These are phyloP conservation scores for Blastocladiella emersonii DNA, from an alignment of 371 early-diverging fungal genomes.

Conservation along the genomic window DNA sequence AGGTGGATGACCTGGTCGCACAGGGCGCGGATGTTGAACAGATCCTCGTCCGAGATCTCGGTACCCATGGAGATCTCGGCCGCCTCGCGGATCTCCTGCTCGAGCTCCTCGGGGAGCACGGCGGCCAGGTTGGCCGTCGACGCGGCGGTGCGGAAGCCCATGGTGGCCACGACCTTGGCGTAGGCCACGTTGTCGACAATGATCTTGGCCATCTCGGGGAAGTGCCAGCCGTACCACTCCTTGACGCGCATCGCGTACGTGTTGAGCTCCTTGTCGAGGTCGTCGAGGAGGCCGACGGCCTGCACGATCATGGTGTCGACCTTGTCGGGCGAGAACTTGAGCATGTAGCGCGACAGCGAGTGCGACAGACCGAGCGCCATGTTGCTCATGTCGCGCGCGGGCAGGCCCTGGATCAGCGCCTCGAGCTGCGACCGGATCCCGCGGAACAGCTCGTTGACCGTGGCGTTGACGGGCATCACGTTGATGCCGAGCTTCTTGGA, in stretches of 20 bases:
- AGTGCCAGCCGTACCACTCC: constrained; percentile 91
- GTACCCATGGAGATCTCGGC: constrained; percentile 91
- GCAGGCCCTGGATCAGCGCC: constrained; percentile 50
- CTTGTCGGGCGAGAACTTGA: constrained; percentile 85
- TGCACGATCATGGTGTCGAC: constrained; percentile 94
- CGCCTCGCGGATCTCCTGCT: constrained; percentile 60
- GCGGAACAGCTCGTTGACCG: constrained; percentile 75
- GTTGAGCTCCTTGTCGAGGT: constrained; percentile 92
- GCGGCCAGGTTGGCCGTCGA: constrained; percentile 52
- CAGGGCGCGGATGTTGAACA: constrained; percentile 65
- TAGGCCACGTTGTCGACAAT: constrained; percentile 63
- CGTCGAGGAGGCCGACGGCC: constrained; percentile 82
- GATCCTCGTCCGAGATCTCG: constrained; percentile 78
- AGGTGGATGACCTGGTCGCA: constrained; percentile 73
- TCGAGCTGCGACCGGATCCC: constrained; percentile 76
- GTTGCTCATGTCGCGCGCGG: constrained; percentile 60
- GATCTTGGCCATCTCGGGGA: constrained; percentile 75
- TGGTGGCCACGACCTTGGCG: constrained; percentile 39
- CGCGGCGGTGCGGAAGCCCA: constrained; percentile 66
- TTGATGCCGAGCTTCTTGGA: constrained; percentile 85
- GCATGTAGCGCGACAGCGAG: constrained; percentile 70
- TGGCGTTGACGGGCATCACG: constrained; percentile 69
- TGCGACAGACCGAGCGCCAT: constrained; percentile 46
- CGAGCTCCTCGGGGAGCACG: constrained; percentile 85
- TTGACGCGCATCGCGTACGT: constrained; percentile 93